Evolutionary conservation across 768 basidiomycete species (phyloP), one percentile per base, ranked within the genome.

Genomic region (Gloeopeniophorella convolvens): DNA sequence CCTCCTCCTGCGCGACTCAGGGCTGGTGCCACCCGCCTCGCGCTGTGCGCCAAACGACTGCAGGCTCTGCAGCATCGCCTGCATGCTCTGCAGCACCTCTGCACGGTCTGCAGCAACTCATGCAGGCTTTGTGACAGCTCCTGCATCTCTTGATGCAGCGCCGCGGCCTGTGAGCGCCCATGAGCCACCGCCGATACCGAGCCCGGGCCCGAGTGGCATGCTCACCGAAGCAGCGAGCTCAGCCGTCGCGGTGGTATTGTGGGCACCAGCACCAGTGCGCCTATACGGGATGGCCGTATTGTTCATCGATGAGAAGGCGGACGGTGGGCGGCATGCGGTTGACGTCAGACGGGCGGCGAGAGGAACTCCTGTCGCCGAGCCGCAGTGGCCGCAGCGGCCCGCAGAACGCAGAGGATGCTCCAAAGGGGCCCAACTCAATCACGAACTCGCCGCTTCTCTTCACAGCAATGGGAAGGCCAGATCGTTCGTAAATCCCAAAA

Each of bases 141-240:
- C 28, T n/a, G 58, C 48, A 39, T 56, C 48, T 35, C 46, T 55
- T 27, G 56, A 18, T 20, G 52, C 28, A 23, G 50, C 51, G 39
- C 49, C 48, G 34, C 41, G 31, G 21, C 57, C 59, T 23, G 61
- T 51, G 27, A 55, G 50, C 16, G 59, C n/a, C n/a, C n/a, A n/a
- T n/a, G n/a, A n/a, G n/a, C 18, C 11, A 20, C 15, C 15, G 15
- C 36, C 16, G 20, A 35, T 15, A 35, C 36, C 2, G 37, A 23
- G 6, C 20, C 4, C 13, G 36, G n/a, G 10, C 20, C 15, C 12
- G 20, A 30, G 28, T 21, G 33, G 34, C 18, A 13, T 15, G 31
- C 49, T 50, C 33, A 50, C 49, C 27, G 49, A 35, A 8, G 49
- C 21, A 23, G 35, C 35, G 6, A 50, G 16, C 12, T 39, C 42